Evolutionary conservation across 192 early-diverging fungal species (phyloP).

Genomic region (Thamnidium elegans): DNA sequence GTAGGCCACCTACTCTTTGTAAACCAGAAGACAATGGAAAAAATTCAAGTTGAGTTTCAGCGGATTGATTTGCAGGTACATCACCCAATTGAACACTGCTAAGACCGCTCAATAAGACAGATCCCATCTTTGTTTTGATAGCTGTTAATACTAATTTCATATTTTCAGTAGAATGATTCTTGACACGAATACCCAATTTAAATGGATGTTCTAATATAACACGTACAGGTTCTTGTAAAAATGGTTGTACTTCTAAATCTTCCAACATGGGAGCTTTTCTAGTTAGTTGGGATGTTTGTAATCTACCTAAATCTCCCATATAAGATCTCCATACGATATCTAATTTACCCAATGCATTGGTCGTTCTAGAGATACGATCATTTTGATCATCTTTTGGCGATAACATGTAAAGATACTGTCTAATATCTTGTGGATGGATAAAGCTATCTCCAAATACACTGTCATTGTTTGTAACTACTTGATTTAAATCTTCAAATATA

Average conservation of each 20-base stretch:
- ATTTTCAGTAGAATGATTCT: constrained; percentile 49
- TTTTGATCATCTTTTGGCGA: constrained; percentile 54
- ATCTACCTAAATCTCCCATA: constrained; percentile 82
- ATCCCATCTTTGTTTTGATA: constrained; percentile 76
- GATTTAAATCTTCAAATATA: constrained; percentile 64
- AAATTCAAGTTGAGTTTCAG: constrained; percentile 72
- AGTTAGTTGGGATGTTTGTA: constrained; percentile 90
- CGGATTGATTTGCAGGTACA: constrained; percentile 53
- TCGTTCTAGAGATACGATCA: constrained; percentile 61
- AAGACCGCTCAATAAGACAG: constrained; percentile 63
- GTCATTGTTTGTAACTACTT: constrained; percentile 17
- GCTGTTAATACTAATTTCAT: constrained; percentile 62
- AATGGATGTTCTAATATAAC: constrained; percentile 65
- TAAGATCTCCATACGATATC: constrained; percentile 95
- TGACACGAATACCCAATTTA: constrained; percentile 55
- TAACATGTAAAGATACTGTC: constrained; percentile 91
- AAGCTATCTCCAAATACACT: constrained; percentile 53
- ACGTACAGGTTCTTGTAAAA: constrained; percentile 17
- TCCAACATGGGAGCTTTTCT: constrained; percentile 79
- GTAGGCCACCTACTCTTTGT: constrained; percentile 81
- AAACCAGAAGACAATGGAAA: constrained; percentile 81
- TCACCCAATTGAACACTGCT: constrained; percentile 60
- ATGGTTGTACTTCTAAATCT: constrained; percentile 61
- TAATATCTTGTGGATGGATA: constrained; percentile 74
- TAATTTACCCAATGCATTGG: constrained; percentile 85